These are phyloP conservation scores for Cyclocybe cylindracea DNA, from an alignment of 768 basidiomycete species.

Conservation along the genomic window DNA sequence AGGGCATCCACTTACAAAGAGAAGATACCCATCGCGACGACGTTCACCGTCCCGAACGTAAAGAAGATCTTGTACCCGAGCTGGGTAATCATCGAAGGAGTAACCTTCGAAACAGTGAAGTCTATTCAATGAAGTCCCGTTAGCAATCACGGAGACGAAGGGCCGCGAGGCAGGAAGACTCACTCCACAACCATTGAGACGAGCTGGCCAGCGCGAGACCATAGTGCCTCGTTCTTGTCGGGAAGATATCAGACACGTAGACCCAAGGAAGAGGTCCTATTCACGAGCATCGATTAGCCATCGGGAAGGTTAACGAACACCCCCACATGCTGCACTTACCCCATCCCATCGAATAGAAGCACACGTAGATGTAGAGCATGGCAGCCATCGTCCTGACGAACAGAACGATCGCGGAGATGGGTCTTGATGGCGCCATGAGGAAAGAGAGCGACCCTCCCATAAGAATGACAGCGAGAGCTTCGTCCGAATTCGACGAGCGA, in stretches of 20 bases:
- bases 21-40: slow-evolving; percentile 71
- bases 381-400: slow-evolving; percentile 64
- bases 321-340: slow-evolving; percentile 35
- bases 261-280: slow-evolving; percentile 51
- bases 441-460: no score
- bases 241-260: slow-evolving; percentile 84
- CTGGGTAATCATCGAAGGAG: slow-evolving; percentile 59
- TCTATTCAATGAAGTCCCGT: slow-evolving; percentile 2
- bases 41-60: slow-evolving; percentile 75
- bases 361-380: slow-evolving; percentile 84
- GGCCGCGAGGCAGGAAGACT: slow-evolving; percentile 20
- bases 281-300: not conserved
- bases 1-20: slow-evolving; percentile 45
- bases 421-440: slow-evolving; percentile 86
- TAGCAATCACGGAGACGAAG: no score
- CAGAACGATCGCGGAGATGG: slow-evolving; percentile 46
- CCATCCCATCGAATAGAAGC: slow-evolving; percentile 89
- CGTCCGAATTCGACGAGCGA: slow-evolving; percentile 71
- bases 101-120: slow-evolving; percentile 61
- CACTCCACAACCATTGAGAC: slow-evolving; percentile 84
- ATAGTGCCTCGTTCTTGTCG: slow-evolving; percentile 80
- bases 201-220: slow-evolving; percentile 75
- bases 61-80: slow-evolving; percentile 78
- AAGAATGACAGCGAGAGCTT: no score
- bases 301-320: slow-evolving; percentile 18